Base-by-base conservation (phyloP, 495 filamentous ascomycete genomes). In the Cairneyella variabilis region DNA sequence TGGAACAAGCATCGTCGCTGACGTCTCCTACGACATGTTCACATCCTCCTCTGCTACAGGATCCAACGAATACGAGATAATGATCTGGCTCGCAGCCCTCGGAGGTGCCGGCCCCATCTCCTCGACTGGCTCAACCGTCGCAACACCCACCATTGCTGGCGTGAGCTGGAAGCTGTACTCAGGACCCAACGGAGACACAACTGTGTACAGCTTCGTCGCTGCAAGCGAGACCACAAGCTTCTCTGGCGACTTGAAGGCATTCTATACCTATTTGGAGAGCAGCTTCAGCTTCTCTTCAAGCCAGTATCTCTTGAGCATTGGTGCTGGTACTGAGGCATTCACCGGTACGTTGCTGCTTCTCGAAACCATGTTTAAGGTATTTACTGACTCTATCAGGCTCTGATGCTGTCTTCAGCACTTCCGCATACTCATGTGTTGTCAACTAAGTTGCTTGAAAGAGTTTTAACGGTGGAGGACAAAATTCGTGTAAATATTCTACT, bases 21-120 rank as follows among this genome's bases (percentile, higher is more conserved):
- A 87, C 59, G 83, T 87, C 18, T 68, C 82, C 20, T 87, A 86
- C 63, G 83, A 87, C 61, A 67, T 86, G 53, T 88, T 84, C 69
- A 73, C 76, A 36, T 70, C 71, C 16, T 69, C 75, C 20, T 71
- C 70, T 17, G 59, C 76, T 9, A 61, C 61, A 46, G 73, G 72
- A 20, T 61, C 61, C 30, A 65, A 71, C 25, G 71, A 80, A 59
- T 85, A 84, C 64, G 84, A 88, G 66, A 73, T 88, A 64, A 88
- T 88, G 84, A 71, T 88, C 59, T 88, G 84, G 84, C 75, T 86
- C 20, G 82, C 69, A 3, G 76, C 78, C 23, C 65, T 79, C 51
- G 83, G 81, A 27, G 81, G 78, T 42, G 80, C 83, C 3, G 81
- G 80, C 10, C 80, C 83, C 3, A 85, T 86, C 63, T 82, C 79